Evolutionary conservation across 1,139 yeast species (phyloP).

Genomic region (Magnusiomyces ingens): DNA sequence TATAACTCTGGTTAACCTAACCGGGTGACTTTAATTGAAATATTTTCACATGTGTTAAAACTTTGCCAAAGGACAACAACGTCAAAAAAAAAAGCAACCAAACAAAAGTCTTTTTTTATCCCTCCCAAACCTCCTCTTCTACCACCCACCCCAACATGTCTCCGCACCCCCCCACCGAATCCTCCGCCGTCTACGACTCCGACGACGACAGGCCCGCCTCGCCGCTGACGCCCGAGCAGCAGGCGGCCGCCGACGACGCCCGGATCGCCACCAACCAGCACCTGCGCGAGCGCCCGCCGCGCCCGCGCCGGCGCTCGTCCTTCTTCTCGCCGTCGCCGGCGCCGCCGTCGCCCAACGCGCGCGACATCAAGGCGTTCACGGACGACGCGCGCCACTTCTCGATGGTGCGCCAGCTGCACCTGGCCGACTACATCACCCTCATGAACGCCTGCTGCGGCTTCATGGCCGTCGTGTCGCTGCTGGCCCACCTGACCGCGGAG

Average conservation of each 20-base stretch:
- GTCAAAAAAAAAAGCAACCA: background rate
- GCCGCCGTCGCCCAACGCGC: slow-evolving; percentile 40
- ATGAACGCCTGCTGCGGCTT: slow-evolving; percentile 77
- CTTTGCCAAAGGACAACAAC: background rate
- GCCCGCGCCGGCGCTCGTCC: slow-evolving; percentile 26
- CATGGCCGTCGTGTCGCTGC: slow-evolving; percentile 78
- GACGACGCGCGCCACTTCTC: slow-evolving; percentile 60
- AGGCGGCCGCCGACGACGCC: too few species aligned
- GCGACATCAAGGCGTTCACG: slow-evolving; percentile 70
- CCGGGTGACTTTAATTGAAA: background rate
- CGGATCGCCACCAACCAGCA: too few species aligned
- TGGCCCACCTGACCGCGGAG: slow-evolving; percentile 32
- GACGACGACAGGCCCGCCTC: background rate
- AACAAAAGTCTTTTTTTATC: background rate
- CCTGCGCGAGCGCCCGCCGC: too few species aligned
- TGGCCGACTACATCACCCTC: slow-evolving; percentile 93
- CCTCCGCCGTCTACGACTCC: too few species aligned
- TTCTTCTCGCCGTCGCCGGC: slow-evolving; percentile 35
- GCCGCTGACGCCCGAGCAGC: too few species aligned
- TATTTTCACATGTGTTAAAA: background rate
- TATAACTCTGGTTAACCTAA: background rate
- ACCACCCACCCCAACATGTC: too few species aligned
- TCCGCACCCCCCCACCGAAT: too few species aligned
- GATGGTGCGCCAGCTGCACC: slow-evolving; percentile 50
- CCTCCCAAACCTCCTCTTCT: too few species aligned